These are phyloP conservation scores for Cochlearia excelsa DNA, from an alignment of 345 rosid genomes.

Conservation along the genomic window DNA sequence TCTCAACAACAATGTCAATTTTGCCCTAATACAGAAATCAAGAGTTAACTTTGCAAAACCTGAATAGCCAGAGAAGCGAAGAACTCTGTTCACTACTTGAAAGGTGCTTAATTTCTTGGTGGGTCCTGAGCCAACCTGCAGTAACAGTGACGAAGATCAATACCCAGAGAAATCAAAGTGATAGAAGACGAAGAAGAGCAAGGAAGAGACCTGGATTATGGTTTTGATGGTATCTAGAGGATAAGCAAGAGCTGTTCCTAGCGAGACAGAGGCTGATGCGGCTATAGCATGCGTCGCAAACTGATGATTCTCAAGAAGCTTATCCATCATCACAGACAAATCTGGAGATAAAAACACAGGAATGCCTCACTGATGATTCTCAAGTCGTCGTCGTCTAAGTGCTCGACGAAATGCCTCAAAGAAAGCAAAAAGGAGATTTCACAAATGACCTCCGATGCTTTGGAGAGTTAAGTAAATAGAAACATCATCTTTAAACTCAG, in stretches of 20 bases:
- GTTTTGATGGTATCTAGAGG: conserved; percentile 87
- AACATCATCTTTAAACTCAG: conserved; percentile 6
- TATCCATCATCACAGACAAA: conserved; percentile 31
- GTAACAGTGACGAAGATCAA: conserved; percentile 13
- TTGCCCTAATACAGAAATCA: not conserved
- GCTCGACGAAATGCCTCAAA: conserved; percentile 35
- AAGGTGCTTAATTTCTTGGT: conserved; percentile 46
- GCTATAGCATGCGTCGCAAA: conserved; percentile 78
- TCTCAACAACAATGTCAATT: not conserved
- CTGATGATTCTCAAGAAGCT: conserved; percentile 57
- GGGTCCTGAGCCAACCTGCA: conserved; percentile 81
- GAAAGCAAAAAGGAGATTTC: conserved; percentile 1
- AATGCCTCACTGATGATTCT: not conserved
- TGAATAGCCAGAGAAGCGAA: conserved; percentile 55
- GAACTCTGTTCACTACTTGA: conserved; percentile 57
- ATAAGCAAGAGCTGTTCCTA: conserved; percentile 66
- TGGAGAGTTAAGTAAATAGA: not conserved
- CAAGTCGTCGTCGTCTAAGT: conserved; percentile 12
- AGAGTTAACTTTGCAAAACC: conserved; percentile 11
- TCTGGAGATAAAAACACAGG: not conserved
- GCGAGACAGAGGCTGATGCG: conserved; percentile 63
- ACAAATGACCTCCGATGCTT: conserved; percentile 8
- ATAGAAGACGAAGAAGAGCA: conserved; percentile 2
- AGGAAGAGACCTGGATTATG: conserved; percentile 60
- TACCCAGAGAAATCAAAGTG: not conserved